Percentiles rank a stretch among this genome's conserved stretches.
Evolutionary conservation across 2,329 filamentous ascomycete genomes (phyloP).

Genomic region (Paracoccidioides lutzii): DNA sequence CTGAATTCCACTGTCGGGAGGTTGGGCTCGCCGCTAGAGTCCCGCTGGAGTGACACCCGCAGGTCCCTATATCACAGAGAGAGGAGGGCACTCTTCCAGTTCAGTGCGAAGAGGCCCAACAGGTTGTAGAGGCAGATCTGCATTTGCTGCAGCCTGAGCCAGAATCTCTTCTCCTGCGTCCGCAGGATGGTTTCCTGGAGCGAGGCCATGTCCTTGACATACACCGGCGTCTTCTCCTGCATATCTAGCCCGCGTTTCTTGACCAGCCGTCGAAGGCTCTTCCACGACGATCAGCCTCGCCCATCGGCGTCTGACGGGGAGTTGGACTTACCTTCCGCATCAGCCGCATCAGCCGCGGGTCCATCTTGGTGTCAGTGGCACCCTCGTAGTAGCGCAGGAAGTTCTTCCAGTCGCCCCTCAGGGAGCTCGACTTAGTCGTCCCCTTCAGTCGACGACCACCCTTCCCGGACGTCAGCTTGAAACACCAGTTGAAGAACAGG

Average conservation of each 20-base stretch:
- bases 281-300: not conserved
- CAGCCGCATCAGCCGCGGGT: constrained; percentile 8
- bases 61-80: constrained; percentile 15
- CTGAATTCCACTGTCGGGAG: not conserved
- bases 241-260: constrained; percentile 11
- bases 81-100: constrained; percentile 12
- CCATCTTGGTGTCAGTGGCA: constrained; percentile 10
- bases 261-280: constrained; percentile 13
- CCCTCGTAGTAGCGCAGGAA: constrained; percentile 13
- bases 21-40: constrained; percentile 11
- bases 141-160: constrained; percentile 14
- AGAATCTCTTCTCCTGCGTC: constrained; percentile 13
- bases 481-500: constrained; percentile 14
- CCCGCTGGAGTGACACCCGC: constrained; percentile 11
- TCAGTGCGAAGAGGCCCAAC: constrained; percentile 14
- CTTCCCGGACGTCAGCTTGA: constrained; percentile 12
- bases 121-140: constrained; percentile 15
- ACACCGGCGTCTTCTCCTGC: constrained; percentile 13
- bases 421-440: constrained; percentile 8
- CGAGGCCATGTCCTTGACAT: constrained; percentile 14
- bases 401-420: constrained; percentile 16
- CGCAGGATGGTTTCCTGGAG: constrained; percentile 15
- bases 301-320: not conserved
- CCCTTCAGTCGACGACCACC: constrained; percentile 9
- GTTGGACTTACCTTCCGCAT: constrained; percentile 6